These are phyloP conservation scores for Fagus crenata DNA, from an alignment of 306 rosid species.

Conservation along the genomic window DNA sequence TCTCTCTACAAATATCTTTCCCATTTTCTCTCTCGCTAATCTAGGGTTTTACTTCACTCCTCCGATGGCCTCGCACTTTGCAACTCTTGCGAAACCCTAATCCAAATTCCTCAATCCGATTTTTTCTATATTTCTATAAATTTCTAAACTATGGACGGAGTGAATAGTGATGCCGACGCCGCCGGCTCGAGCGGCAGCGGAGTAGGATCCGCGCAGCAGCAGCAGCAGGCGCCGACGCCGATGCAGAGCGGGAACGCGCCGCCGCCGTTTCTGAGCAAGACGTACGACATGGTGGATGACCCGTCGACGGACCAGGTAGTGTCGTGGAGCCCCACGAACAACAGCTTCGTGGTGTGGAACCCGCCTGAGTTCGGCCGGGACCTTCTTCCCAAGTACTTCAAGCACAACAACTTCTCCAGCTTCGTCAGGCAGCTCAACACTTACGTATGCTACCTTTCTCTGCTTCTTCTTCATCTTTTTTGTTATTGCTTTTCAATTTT, in stretches of 20 bases:
- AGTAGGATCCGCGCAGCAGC: constrained; percentile 13
- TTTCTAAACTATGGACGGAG: constrained; percentile 43
- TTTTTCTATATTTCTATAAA: background rate
- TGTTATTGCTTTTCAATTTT: background rate
- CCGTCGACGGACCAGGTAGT: constrained; percentile 71
- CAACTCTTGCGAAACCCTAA: constrained; percentile 20
- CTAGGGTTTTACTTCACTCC: constrained; percentile 41
- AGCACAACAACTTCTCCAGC: constrained; percentile 93
- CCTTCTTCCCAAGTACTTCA: constrained; percentile 87
- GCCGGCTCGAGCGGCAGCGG: background rate
- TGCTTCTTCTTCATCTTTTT: background rate
- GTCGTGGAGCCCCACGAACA: constrained; percentile 89
- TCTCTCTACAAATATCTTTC: background rate
- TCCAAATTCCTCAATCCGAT: background rate
- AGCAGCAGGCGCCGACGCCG: constrained; percentile 54
- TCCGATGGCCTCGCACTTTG: constrained; percentile 25
- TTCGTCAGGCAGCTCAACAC: constrained; percentile 93
- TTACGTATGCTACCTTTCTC: constrained; percentile 48
- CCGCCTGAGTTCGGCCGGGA: constrained; percentile 96
- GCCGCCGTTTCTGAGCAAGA: constrained; percentile 93
- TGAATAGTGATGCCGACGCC: constrained; percentile 33
- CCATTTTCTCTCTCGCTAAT: background rate
- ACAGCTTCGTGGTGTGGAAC: constrained; percentile 97
- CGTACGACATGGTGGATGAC: constrained; percentile 96
- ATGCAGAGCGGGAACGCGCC: constrained; percentile 63